phyloP scores from a whole-genome alignment of 2,329 filamentous ascomycete genomes.

The Neonectria hederae region DNA sequence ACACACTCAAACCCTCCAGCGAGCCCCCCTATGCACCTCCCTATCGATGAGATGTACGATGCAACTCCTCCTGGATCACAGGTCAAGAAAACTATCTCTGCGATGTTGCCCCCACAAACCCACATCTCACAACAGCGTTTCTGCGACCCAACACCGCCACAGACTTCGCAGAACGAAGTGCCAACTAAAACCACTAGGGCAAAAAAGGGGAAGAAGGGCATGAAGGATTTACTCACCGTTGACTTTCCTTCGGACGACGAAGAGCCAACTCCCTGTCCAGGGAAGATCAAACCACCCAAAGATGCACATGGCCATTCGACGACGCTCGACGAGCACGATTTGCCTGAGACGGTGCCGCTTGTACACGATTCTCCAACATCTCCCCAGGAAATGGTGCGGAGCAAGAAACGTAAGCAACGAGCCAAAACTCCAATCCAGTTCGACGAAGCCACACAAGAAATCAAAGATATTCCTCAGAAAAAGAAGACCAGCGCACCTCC shows the following conservation, averaged over 20 bases:
- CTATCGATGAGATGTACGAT: conserved; percentile 43
- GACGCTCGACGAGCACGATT: not conserved
- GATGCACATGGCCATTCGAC: not conserved
- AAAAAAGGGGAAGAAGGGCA: conserved; percentile 4
- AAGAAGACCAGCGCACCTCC: conserved; percentile 3
- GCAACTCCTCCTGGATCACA: conserved; percentile 34
- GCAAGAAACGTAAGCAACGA: conserved; percentile 45
- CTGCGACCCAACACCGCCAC: conserved; percentile 4
- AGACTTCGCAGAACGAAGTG: not conserved
- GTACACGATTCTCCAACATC: not conserved
- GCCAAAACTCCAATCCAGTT: conserved; percentile 48
- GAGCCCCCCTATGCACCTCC: conserved; percentile 31
- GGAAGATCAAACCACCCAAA: not conserved
- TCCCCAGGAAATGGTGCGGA: conserved; percentile 1
- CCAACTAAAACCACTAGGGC: not conserved
- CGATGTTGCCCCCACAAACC: not conserved
- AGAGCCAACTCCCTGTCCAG: not conserved
- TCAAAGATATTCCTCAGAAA: conserved; percentile 28
- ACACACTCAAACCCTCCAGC: not conserved
- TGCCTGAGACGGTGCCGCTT: not conserved
- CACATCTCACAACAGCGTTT: not conserved
- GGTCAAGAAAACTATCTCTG: conserved; percentile 1
- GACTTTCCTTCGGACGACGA: conserved; percentile 15
- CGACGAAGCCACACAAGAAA: conserved; percentile 43
- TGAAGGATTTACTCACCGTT: conserved; percentile 10